Percentiles rank a stretch among this genome's conserved stretches.
phyloP scores from a whole-genome alignment of 441 rosid genomes.

The Mallotus repandus region DNA sequence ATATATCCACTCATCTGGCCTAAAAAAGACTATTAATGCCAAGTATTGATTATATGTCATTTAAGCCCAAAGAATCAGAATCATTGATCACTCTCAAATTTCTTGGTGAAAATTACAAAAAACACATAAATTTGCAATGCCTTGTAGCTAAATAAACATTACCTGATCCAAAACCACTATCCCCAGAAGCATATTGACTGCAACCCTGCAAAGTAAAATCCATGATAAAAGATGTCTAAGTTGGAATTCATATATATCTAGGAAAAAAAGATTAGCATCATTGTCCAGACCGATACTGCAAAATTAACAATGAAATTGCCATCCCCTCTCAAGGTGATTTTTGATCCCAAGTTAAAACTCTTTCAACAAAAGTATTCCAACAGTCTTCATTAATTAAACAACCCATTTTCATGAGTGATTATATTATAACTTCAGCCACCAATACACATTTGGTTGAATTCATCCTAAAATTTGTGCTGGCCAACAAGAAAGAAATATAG shows the following conservation, averaged over 20 bases:
- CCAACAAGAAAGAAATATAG: neutral
- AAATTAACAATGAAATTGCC: neutral
- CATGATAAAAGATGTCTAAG: constrained; percentile 7
- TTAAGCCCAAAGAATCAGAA: constrained; percentile 6
- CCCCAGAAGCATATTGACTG: constrained; percentile 60
- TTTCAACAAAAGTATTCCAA: neutral
- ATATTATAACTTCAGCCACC: neutral
- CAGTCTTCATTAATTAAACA: neutral
- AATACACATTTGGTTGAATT: neutral
- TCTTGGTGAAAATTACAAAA: neutral
- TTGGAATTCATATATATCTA: neutral
- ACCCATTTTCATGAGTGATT: neutral
- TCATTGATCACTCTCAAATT: neutral
- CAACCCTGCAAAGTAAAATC: constrained; percentile 66
- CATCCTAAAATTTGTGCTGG: neutral
- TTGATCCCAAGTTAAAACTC: neutral
- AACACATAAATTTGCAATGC: neutral
- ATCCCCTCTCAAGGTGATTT: neutral
- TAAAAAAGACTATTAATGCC: neutral
- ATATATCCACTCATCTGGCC: neutral
- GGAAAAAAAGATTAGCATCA: constrained; percentile 2
- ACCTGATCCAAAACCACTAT: constrained; percentile 68
- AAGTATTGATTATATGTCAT: neutral
- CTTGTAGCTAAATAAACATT: constrained; percentile 24
- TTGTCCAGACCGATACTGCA: neutral